Conservation (phyloP, 345 rosid species). For the Fremontodendron californicum region DNA sequence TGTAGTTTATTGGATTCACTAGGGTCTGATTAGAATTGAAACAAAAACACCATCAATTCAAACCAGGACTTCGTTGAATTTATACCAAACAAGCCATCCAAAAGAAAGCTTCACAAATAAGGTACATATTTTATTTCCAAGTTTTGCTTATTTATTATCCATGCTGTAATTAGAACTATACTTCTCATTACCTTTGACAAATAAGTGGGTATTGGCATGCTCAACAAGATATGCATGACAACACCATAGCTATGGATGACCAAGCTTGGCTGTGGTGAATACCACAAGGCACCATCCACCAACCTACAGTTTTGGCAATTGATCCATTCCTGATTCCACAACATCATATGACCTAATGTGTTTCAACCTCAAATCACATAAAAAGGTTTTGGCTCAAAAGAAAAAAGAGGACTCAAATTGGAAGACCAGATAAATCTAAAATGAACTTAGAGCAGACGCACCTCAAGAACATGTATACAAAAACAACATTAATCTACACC, state of each 20-base stretch:
- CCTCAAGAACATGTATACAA: background rate
- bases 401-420: background rate
- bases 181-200: background rate
- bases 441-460: background rate
- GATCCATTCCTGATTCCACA: slow-evolving; percentile 1
- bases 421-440: background rate
- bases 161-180: background rate
- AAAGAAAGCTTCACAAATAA: background rate
- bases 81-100: background rate
- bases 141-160: background rate
- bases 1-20: background rate
- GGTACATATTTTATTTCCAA: background rate
- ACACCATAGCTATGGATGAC: background rate
- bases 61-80: background rate
- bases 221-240: background rate
- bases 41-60: background rate
- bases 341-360: background rate
- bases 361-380: background rate
- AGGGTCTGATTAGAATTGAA: background rate
- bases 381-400: background rate
- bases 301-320: background rate
- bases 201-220: background rate
- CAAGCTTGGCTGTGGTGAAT: background rate
- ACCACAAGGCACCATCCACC: background rate
- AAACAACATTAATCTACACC: background rate